A percentile compares a stretch with the other conserved stretches of the same genome.
These are phyloP conservation scores for Malania oleifera DNA, from an alignment of 164 flowering plant species.

Conservation along the genomic window DNA sequence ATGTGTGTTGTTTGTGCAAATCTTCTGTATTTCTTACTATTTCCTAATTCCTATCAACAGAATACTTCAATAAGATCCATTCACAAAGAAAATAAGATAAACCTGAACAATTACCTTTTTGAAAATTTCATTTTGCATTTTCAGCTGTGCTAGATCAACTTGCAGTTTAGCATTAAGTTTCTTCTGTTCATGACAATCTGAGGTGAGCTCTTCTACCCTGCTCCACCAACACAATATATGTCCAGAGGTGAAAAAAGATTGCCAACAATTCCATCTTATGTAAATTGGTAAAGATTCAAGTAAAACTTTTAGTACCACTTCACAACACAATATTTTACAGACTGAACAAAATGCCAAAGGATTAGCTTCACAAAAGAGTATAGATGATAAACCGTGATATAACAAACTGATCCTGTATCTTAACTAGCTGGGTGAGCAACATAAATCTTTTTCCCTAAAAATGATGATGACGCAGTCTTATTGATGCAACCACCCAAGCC, in stretches of 20 bases:
- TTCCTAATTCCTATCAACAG: not conserved
- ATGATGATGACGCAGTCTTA: too few relatives aligned
- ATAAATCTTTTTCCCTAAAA: too few relatives aligned
- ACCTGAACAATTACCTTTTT: constrained; percentile 42
- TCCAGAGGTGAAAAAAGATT: not conserved
- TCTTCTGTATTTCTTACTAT: too few relatives aligned
- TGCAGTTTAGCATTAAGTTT: constrained; percentile 29
- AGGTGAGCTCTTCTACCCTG: constrained; percentile 66
- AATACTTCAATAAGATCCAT: not conserved
- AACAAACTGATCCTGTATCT: too few relatives aligned
- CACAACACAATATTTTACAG: too few relatives aligned
- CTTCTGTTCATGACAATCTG: constrained; percentile 41
- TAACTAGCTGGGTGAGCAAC: too few relatives aligned
- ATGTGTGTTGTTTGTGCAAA: not conserved
- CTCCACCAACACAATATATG: constrained; percentile 4
- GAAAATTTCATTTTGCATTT: constrained; percentile 40
- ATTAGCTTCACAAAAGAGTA: not conserved
- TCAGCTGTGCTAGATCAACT: constrained; percentile 37
- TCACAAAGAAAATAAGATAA: not conserved
- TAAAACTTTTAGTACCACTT: too few relatives aligned
- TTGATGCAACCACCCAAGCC: too few relatives aligned
- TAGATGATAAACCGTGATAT: too few relatives aligned
- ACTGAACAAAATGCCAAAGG: too few relatives aligned
- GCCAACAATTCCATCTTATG: too few relatives aligned
- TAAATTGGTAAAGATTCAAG: too few relatives aligned